phyloP scores from a whole-genome alignment of 352 stramenopile genomes.

The Hyaloperonospora brassicae region DNA sequence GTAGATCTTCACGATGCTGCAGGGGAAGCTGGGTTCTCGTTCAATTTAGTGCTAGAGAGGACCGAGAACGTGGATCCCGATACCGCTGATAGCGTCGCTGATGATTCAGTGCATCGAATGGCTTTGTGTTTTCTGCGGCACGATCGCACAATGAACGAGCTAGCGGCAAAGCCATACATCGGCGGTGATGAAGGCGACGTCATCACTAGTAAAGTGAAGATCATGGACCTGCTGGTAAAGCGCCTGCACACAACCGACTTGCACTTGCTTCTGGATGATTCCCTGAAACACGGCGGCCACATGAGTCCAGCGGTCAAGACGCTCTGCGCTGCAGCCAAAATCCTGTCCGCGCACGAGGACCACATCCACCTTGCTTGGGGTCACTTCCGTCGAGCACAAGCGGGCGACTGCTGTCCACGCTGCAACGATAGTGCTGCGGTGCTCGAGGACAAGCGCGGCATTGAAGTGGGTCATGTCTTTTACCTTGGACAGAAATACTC shows the following conservation, averaged over 20 bases:
- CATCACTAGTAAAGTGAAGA: conserved; percentile 17
- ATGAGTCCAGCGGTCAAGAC: conserved; percentile 14
- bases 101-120: conserved; percentile 10
- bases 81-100: conserved; percentile 2
- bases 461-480: conserved; percentile 86
- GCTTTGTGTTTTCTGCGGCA: conserved; percentile 51
- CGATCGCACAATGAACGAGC: conserved; percentile 59
- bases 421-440: conserved; percentile 29
- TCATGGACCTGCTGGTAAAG: conserved; percentile 19
- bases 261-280: conserved; percentile 66
- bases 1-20: conserved; percentile 23
- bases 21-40: conserved; percentile 15
- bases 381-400: conserved; percentile 56
- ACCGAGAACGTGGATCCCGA: conserved; percentile 14
- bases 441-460: conserved; percentile 70
- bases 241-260: conserved; percentile 18
- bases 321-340: conserved; percentile 15
- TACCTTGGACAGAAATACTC: conserved; percentile 87
- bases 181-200: conserved; percentile 47
- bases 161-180: conserved; percentile 66
- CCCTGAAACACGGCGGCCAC: conserved; percentile 24
- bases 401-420: conserved; percentile 56
- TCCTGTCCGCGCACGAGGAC: conserved; percentile 13
- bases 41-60: conserved; percentile 34
- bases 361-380: conserved; percentile 22